These are phyloP conservation scores for Apophysomyces elegans DNA, from an alignment of 371 early-diverging fungal species.

Conservation along the genomic window DNA sequence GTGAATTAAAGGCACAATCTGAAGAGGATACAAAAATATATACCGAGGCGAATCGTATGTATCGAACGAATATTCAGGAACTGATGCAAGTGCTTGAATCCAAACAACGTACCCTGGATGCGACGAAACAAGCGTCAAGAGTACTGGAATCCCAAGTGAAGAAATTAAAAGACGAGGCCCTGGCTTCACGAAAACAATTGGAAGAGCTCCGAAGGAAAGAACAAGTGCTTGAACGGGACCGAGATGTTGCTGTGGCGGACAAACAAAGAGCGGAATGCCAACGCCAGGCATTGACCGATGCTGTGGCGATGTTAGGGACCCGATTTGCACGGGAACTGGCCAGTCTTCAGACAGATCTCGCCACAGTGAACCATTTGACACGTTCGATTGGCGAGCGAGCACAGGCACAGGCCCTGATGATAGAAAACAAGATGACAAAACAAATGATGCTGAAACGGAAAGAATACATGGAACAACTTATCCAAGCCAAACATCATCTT, in stretches of 20 bases:
- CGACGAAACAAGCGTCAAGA: constrained; percentile 33
- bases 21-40: constrained; percentile 38
- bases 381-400: constrained; percentile 18
- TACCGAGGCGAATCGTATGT: constrained; percentile 39
- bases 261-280: constrained; percentile 33
- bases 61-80: constrained; percentile 43
- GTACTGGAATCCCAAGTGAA: constrained; percentile 32
- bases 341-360: constrained; percentile 21
- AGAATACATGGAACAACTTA: constrained; percentile 5
- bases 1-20: constrained; percentile 28
- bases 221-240: constrained; percentile 28
- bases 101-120: constrained; percentile 44
- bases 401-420: constrained; percentile 7
- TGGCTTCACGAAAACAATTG: constrained; percentile 42
- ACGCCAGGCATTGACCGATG: constrained; percentile 24
- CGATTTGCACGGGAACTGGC: constrained; percentile 28
- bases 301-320: constrained; percentile 22
- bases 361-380: constrained; percentile 20
- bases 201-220: constrained; percentile 38
- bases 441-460: constrained; percentile 23
- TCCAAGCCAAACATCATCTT: constrained; percentile 7
- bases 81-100: constrained; percentile 44
- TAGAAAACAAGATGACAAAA: constrained; percentile 19
- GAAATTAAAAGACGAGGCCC: constrained; percentile 42
- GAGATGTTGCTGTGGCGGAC: constrained; percentile 25